Base-by-base conservation (phyloP, 2,329 filamentous ascomycete genomes). In the Stemphylium beticola region DNA sequence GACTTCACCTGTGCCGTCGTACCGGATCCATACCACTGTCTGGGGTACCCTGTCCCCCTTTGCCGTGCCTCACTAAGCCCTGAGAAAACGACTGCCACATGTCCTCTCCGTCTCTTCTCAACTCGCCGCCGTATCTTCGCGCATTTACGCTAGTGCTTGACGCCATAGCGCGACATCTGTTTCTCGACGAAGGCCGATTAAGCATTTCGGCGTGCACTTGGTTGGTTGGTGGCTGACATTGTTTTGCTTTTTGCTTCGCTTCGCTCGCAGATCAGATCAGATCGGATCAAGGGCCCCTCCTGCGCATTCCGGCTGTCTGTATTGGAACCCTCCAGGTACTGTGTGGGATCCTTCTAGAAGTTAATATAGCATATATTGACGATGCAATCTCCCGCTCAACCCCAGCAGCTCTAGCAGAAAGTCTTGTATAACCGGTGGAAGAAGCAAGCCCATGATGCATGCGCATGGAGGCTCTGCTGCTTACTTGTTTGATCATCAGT, bases 21-120 rank as follows among this genome's bases (percentile, higher is more conserved):
- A 39, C 52, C 52, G 41, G 26, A 53, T 49, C 51, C 53, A 29
- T 43, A 33, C n/a, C 12, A 32, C 11, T 46, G 49, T 56, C 49
- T 51, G 57, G 59, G 59, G 59, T 60, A 57, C 59, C 57, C 40
- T 44, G 53, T 36, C 24, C 15, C 42, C 40, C 37, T 32, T 36
- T 53, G 40, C 40, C 56, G 45, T 53, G 44, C 37, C 41, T 49
- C 22, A 24, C 42, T 17, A 41, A 40, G 34, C 26, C 47, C 46
- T 43, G 44, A 14, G 33, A 12, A 46, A 40, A 39, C 22, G 40
- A 31, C 34, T 43, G 47, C 17, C 46, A 45, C 32, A 15, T n/a
- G 44, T 40, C 37, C 36, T 39, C 7, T 15, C 18, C 12, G 22
- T 9, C 14, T 46, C 29, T 26, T 33, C 31, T 55, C 26, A 40